Evolutionary conservation across 78 protist species (phyloP), one percentile per base, ranked within the genome.

Genomic region (Isochrysis galbana): DNA sequence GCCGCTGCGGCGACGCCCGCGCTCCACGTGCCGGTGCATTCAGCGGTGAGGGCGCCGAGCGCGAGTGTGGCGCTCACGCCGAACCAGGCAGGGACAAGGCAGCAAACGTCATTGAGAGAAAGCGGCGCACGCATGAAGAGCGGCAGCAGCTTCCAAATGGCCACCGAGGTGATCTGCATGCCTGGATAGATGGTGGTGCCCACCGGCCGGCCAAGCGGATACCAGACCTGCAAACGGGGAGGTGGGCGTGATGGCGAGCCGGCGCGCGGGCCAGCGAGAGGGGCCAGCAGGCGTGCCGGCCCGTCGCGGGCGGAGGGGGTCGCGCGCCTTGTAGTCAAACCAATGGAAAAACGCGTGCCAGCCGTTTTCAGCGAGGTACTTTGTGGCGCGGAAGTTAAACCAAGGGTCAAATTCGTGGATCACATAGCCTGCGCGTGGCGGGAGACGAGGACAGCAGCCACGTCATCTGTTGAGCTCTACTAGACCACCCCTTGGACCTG

Each of bases 141-240:
- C 32, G 5, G 2, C 26, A 69, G 34, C 41, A 34, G 21, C 0
- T n/a, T 39, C 51, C 77, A 39, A 38, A 90, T 74, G 26, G 61
- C 48, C 23, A 36, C 82, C 34, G 46, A 2, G 17, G 89, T n/a
- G 93, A 83, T 72, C 54, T 51, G 83, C 91, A 87, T 45, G 36
- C 93, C 95, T 0, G 95, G 95, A 82, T 91, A 93, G 86, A 93
- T 83, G 42, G 95, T 93, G 21, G 91, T 91, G 39, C 95, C 95
- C 32, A 93, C 87, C 4, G 86, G 80, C 26, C 95, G 74, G 46
- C 95, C 95, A 22, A 93, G 92, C 22, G 95, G 95, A 74, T 93
- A 93, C 95, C 95, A 93, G n/a, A n/a, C n/a, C n/a, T n/a, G n/a
- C n/a, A n/a, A n/a, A n/a, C n/a, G n/a, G n/a, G n/a, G n/a, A n/a